Evolutionary conservation across 331 rosid species (phyloP).

Genomic region (Quercus lobata): DNA sequence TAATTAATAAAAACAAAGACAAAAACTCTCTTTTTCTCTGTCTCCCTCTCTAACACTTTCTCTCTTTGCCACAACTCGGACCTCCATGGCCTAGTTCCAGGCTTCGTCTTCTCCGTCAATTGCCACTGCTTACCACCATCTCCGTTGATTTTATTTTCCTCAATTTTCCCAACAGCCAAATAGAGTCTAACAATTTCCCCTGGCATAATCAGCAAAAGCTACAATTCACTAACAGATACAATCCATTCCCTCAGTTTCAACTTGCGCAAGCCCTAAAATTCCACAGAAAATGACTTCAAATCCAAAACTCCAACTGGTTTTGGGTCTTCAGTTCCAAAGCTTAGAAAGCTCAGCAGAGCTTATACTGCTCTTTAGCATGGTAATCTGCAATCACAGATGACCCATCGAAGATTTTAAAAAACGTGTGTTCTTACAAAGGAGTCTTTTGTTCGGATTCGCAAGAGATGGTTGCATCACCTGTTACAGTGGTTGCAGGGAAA

Average conservation of each 20-base stretch:
- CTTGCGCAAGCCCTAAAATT: neutral
- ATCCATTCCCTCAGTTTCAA: neutral
- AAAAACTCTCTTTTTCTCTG: too few species aligned
- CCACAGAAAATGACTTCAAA: neutral
- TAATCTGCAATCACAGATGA: conserved; percentile 88
- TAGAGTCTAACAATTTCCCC: neutral
- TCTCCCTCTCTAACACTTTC: too few species aligned
- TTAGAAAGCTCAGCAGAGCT: conserved; percentile 35
- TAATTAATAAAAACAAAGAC: too few species aligned
- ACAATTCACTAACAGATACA: neutral
- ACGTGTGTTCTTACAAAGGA: conserved; percentile 84
- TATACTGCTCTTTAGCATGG: conserved; percentile 87
- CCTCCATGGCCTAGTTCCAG: too few species aligned
- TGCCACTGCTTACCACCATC: too few species aligned
- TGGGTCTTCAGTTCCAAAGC: conserved; percentile 31
- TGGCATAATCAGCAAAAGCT: neutral
- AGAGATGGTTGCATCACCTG: conserved; percentile 28
- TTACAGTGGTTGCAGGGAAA: conserved; percentile 57
- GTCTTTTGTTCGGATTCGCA: conserved; percentile 62
- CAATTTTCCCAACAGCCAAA: neutral
- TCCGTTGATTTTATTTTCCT: neutral
- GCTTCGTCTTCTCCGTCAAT: too few species aligned
- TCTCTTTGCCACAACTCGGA: too few species aligned
- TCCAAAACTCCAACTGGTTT: conserved; percentile 24
- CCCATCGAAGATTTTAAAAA: conserved; percentile 50